These are phyloP conservation scores for Trichoderma sp. DNA, from an alignment of 2,329 filamentous ascomycete species.

Conservation along the genomic window DNA sequence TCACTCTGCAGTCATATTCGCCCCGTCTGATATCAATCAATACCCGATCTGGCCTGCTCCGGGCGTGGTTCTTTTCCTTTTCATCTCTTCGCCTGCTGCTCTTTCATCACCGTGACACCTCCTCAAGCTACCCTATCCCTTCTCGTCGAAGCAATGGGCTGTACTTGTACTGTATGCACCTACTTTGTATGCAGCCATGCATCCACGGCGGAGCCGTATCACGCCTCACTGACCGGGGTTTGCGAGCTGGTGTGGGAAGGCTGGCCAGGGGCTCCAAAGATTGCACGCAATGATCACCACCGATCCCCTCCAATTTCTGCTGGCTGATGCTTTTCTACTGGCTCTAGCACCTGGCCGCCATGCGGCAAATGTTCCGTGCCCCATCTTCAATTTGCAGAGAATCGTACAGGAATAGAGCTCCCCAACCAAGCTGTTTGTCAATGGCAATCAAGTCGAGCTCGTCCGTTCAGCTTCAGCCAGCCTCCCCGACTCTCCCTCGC, in stretches of 20 bases:
- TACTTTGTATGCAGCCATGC: background rate
- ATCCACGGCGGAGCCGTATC: slow-evolving; percentile 17
- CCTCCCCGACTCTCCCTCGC: too few relatives aligned
- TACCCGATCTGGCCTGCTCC: slow-evolving; percentile 7
- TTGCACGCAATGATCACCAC: slow-evolving; percentile 23
- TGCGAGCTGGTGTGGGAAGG: slow-evolving; percentile 17
- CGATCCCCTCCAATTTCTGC: slow-evolving; percentile 24
- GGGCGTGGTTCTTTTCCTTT: background rate
- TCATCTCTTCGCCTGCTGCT: background rate
- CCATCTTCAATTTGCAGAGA: slow-evolving; percentile 4
- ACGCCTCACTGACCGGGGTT: slow-evolving; percentile 21
- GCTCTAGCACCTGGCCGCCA: background rate
- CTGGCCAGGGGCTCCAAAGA: slow-evolving; percentile 21
- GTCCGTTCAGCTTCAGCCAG: too few relatives aligned
- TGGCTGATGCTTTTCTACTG: background rate
- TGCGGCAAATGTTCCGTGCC: slow-evolving; percentile 5
- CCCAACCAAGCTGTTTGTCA: too few relatives aligned
- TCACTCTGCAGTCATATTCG: background rate
- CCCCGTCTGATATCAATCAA: background rate
- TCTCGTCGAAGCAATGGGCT: background rate
- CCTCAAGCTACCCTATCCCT: background rate
- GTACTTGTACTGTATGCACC: background rate
- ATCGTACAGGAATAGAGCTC: too few relatives aligned
- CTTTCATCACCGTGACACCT: slow-evolving; percentile 24
- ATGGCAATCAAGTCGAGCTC: too few relatives aligned